Percentiles rank a stretch among this genome's conserved stretches.
phyloP scores from a whole-genome alignment of 2,329 filamentous ascomycete species.

The Sclerotinia sclerotiorum region DNA sequence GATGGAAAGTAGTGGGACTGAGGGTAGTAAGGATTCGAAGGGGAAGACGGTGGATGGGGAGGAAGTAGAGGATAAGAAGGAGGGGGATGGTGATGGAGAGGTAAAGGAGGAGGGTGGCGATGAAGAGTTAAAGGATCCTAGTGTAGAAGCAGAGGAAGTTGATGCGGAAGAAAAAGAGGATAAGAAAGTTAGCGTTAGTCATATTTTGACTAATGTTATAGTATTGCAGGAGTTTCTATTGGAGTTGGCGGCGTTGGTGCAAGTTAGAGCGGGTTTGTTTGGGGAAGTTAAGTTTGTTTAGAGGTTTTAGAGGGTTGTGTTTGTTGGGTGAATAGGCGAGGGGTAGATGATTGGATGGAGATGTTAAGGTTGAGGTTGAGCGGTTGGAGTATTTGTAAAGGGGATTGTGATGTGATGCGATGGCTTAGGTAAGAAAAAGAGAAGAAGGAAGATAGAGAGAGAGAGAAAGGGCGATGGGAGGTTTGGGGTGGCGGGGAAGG shows the following conservation, averaged over 20 bases:
- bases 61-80: background rate
- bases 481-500: background rate
- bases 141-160: slow-evolving; percentile 27
- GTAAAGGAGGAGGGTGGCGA: slow-evolving; percentile 9
- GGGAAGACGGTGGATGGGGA: slow-evolving; percentile 22
- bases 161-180: slow-evolving; percentile 35
- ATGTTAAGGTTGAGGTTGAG: too few species aligned
- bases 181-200: slow-evolving; percentile 63
- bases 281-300: slow-evolving; percentile 67
- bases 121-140: background rate
- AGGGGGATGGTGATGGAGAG: slow-evolving; percentile 20
- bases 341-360: background rate
- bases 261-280: slow-evolving; percentile 73
- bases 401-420: background rate
- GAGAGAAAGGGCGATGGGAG: too few species aligned
- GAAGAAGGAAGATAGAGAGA: too few species aligned
- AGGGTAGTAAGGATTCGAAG: background rate
- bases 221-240: slow-evolving; percentile 78
- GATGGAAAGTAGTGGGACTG: background rate
- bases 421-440: background rate
- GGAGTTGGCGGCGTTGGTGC: slow-evolving; percentile 72
- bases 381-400: background rate
- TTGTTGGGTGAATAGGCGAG: background rate
- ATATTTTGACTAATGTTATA: slow-evolving; percentile 76
- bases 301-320: background rate